Evolutionary conservation across 345 rosid genomes (phyloP).

Genomic region (Corchorus olitorius): DNA sequence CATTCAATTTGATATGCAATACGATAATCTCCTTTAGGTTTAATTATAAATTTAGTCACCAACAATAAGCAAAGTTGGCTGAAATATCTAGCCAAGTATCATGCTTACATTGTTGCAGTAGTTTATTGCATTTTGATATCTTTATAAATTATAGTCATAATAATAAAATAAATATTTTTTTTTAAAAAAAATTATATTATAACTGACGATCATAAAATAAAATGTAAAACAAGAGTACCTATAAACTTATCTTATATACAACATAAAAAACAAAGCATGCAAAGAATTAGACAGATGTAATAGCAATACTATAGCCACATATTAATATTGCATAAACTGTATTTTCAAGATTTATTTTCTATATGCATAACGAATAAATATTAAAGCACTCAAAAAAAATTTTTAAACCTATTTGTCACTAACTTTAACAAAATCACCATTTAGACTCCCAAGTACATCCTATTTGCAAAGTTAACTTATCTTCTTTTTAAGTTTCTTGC

Average conservation of each 20-base stretch:
- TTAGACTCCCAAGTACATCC: not conserved
- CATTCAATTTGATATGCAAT: not conserved
- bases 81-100: conserved; percentile 2
- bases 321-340: not conserved
- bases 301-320: not conserved
- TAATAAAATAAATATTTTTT: not conserved
- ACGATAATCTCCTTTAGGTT: not conserved
- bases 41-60: not conserved
- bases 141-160: not conserved
- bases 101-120: not conserved
- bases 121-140: not conserved
- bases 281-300: not conserved
- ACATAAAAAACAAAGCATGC: no score
- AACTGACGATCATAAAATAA: not conserved
- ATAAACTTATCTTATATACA: not conserved
- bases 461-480: not conserved
- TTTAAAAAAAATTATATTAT: no score
- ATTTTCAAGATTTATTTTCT: not conserved
- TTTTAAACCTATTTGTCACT: not conserved
- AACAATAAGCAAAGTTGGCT: not conserved
- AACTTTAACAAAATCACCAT: not conserved
- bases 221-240: not conserved
- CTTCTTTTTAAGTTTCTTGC: not conserved
- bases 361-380: not conserved
- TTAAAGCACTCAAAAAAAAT: not conserved